Evolutionary conservation across 805 yeast genomes (phyloP).

Genomic region (Cephaloascus albidus): DNA sequence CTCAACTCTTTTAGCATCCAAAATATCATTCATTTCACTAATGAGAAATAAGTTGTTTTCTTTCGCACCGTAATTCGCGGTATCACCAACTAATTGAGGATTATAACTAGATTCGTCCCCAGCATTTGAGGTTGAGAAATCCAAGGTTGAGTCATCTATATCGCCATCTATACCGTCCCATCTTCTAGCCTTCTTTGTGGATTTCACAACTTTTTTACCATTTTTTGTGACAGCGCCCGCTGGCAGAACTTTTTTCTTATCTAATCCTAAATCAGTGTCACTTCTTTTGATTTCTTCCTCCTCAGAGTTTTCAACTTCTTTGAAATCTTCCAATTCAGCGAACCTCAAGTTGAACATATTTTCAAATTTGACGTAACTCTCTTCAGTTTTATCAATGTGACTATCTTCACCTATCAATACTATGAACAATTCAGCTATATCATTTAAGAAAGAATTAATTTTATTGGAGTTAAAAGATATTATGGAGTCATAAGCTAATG

Average conservation of each 20-base stretch:
- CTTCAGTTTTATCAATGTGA: background rate
- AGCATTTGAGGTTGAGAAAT: conserved; percentile 35
- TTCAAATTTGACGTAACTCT: background rate
- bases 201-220: background rate
- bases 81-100: background rate
- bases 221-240: too few relatives aligned
- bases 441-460: background rate
- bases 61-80: background rate
- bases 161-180: conserved; percentile 32
- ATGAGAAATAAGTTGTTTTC: background rate
- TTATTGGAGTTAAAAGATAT: background rate
- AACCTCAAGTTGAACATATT: background rate
- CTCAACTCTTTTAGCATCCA: background rate
- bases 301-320: background rate
- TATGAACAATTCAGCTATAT: background rate
- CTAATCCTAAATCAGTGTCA: background rate
- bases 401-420: background rate
- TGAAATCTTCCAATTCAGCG: background rate
- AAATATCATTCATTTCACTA: background rate
- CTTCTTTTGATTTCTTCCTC: background rate
- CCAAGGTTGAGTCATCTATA: conserved; percentile 32
- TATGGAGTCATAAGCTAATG: background rate
- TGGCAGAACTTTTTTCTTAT: too few relatives aligned
- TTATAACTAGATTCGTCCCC: background rate
- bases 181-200: conserved; percentile 21